These are phyloP conservation scores for Catunica adiposa DNA, from an alignment of 2,329 filamentous ascomycete species.

Conservation along the genomic window DNA sequence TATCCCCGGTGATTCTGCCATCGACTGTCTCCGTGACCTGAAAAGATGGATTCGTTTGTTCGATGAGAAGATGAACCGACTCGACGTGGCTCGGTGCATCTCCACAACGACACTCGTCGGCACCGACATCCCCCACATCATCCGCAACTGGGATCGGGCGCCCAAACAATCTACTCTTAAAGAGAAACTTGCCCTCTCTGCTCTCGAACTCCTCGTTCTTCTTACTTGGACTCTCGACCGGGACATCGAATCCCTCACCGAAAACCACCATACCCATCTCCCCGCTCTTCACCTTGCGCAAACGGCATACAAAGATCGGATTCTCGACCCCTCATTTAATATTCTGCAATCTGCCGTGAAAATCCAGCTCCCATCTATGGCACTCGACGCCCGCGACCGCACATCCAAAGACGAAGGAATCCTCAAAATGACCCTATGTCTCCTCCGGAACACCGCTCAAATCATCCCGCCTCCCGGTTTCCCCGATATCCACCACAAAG, in stretches of 20 bases:
- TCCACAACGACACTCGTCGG: slow-evolving; percentile 84
- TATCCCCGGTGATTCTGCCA: slow-evolving; percentile 78
- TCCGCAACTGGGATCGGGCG: slow-evolving; percentile 64
- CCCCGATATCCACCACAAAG: slow-evolving; percentile 62
- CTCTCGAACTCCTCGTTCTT: slow-evolving; percentile 78
- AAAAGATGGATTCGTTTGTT: slow-evolving; percentile 91
- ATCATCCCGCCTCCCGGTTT: slow-evolving; percentile 60
- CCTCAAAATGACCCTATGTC: slow-evolving; percentile 77
- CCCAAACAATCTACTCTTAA: slow-evolving; percentile 57
- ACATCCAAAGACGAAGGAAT: slow-evolving; percentile 73
- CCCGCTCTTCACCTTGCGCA: slow-evolving; percentile 81
- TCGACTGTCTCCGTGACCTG: slow-evolving; percentile 81
- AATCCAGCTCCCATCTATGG: slow-evolving; percentile 73
- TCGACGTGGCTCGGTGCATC: slow-evolving; percentile 86
- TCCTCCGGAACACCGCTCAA: slow-evolving; percentile 75
- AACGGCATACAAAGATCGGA: slow-evolving; percentile 74
- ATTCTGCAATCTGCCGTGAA: slow-evolving; percentile 70
- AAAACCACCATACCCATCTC: slow-evolving; percentile 83
- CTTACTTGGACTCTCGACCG: slow-evolving; percentile 87
- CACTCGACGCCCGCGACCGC: slow-evolving; percentile 57
- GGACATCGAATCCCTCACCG: slow-evolving; percentile 63
- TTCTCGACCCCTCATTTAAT: slow-evolving; percentile 63
- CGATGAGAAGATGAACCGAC: slow-evolving; percentile 81
- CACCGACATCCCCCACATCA: slow-evolving; percentile 77
- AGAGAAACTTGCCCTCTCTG: slow-evolving; percentile 65